Evolutionary conservation across 345 rosid genomes (phyloP).

Genomic region (Erucastrum elatum): DNA sequence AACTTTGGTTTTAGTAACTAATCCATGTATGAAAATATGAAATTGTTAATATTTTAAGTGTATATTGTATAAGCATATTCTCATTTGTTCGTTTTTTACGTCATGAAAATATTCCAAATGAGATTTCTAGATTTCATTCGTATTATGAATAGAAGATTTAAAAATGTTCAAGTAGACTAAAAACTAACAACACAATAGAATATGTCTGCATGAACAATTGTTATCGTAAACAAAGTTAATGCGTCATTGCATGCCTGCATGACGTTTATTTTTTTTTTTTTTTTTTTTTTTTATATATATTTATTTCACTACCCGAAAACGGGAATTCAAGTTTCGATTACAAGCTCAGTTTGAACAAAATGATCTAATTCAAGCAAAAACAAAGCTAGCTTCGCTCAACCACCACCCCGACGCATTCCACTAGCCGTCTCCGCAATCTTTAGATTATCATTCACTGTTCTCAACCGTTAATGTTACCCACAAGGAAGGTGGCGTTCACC

Average conservation of each 20-base stretch:
- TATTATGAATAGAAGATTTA: neutral
- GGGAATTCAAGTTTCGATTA: too few species aligned
- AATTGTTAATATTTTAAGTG: slow-evolving; percentile 2
- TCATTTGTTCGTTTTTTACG: neutral
- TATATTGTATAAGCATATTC: neutral
- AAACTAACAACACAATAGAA: neutral
- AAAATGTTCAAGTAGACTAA: neutral
- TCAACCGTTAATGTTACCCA: too few species aligned
- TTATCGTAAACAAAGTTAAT: slow-evolving; percentile 2
- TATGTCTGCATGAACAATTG: neutral
- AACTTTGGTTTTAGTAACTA: slow-evolving; percentile 2
- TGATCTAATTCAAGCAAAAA: too few species aligned
- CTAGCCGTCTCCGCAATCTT: too few species aligned
- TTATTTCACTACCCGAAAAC: too few species aligned
- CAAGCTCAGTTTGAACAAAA: too few species aligned
- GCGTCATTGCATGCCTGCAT: slow-evolving; percentile 24
- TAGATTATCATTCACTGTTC: too few species aligned
- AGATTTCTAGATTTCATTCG: neutral
- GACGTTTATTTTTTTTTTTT: too few species aligned
- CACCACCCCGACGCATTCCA: too few species aligned
- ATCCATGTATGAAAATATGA: neutral
- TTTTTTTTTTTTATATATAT: too few species aligned
- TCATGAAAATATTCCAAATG: slow-evolving; percentile 5
- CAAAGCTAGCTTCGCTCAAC: too few species aligned
- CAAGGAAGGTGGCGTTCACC: too few species aligned